Evolutionary conservation across 2,329 filamentous ascomycete genomes (phyloP), one percentile per base, ranked within the genome.

Genomic region (Myriosclerotinia scirpicola): DNA sequence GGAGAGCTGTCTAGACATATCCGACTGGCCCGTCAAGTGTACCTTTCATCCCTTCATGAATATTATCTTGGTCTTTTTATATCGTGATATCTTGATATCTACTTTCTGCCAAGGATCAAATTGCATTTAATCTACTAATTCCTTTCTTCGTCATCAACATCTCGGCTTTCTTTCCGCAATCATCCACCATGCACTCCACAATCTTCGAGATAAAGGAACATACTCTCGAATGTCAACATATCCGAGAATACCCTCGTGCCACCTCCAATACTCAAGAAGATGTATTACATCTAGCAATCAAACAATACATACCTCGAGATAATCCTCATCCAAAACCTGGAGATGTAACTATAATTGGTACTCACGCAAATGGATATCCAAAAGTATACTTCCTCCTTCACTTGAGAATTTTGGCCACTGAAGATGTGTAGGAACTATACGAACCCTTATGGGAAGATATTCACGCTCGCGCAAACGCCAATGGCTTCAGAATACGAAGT

Each of bases 351-450:
- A 88, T 98, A 67, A 87, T 98, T 65, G 92, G 85, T 14, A 89
- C 90, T 5, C 93, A 97, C 79, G 94, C 92, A 60, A 97, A 97
- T 80, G 94, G 90, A 14, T 97, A 97, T 72, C 90, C 92, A 14
- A 98, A 97, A 84, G 91, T 91, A 77, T 64, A 73, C 11, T 30
- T 53, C 8, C 48, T 9, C 40, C 12, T 52, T 22, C 15, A 54
- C 38, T 26, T 48, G 30, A 52, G 15, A 34, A 44, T 36, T 11
- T 36, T 5, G n/a, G 14, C 12, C 50, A 30, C 48, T 11, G 46
- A 66, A 34, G 8, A 30, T n/a, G n/a, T n/a, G 3, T 62, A 92
- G 90, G 93, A 97, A 80, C 79, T 97, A 1, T 97, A 97, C 74
- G 93, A 97, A 74, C 90, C 93, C 0, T 81, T 97, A 0, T 97